phyloP scores from a whole-genome alignment of 768 basidiomycete genomes.

The Lactifluus volemus region DNA sequence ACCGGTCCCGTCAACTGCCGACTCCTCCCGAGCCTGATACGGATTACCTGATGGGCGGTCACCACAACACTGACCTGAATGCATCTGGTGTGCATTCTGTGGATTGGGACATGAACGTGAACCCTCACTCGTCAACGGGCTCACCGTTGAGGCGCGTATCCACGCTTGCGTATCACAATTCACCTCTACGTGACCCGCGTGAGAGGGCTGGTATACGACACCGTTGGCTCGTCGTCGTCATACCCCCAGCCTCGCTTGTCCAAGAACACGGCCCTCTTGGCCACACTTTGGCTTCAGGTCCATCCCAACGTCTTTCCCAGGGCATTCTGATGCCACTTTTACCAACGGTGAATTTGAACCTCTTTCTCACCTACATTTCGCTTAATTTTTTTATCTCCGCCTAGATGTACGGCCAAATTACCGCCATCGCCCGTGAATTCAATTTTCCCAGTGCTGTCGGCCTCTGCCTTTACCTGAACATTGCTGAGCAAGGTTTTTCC shows the following conservation, averaged over 20 bases:
- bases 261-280: slow-evolving; percentile 53
- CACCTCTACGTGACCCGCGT: slow-evolving; percentile 33
- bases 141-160: slow-evolving; percentile 37
- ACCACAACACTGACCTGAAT: neutral
- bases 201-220: slow-evolving; percentile 33
- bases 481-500: slow-evolving; percentile 44
- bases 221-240: slow-evolving; percentile 54
- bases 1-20: slow-evolving; percentile 25
- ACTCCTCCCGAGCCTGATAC: slow-evolving; percentile 34
- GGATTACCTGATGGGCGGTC: slow-evolving; percentile 13
- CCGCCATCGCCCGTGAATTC: slow-evolving; percentile 74
- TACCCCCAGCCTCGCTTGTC: slow-evolving; percentile 52
- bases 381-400: slow-evolving; percentile 6
- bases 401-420: slow-evolving; percentile 69
- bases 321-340: slow-evolving; percentile 70
- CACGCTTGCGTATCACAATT: slow-evolving; percentile 47
- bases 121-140: neutral
- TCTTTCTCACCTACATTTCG: neutral
- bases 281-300: slow-evolving; percentile 48
- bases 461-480: slow-evolving; percentile 70
- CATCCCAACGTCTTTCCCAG: slow-evolving; percentile 51
- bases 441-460: slow-evolving; percentile 71
- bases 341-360: slow-evolving; percentile 45
- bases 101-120: neutral
- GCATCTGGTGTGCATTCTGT: neutral